Evolutionary conservation across 169 alveolate species (phyloP), one percentile per base, ranked within the genome.

Genomic region (Eimeria tenella): DNA sequence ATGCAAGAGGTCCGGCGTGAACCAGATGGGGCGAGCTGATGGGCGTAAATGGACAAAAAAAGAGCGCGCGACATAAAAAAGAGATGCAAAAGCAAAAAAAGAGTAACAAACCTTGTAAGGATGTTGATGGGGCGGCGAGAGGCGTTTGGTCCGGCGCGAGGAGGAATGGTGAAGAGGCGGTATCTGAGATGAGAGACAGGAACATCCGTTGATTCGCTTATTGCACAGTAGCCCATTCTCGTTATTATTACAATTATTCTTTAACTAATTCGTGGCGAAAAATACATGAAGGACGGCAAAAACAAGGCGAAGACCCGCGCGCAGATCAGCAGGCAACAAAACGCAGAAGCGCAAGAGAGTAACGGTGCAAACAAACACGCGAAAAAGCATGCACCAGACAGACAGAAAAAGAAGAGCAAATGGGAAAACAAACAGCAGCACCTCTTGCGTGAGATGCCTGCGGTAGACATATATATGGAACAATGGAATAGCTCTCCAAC

Each of bases 91-190:
- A 55, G 19, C 3, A 53, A 42, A 19, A 53, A 23, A 58, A 58
- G 11, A 10, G 17, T 9, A 8, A 31, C 87, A 21, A 10, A 88
- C 94, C 94, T 71, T 49, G 94, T 73, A 15, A 88, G n/a, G 42
- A 88, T 88, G 63, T 88, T 88, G 86, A 88, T 88, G 4, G 94
- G 75, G 79, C 77, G 86, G 6, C 94, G 83, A 10, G 79, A 73
- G 11, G 77, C 21, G 21, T 49, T 65, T 6, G 73, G 87, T 1
- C 88, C 94, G 10, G 88, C 82, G 21, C 94, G 58, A 21, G 86
- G 86, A 11, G 94, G 94, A 11, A 88, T 88, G 53, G 96, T 90
- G 95, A 98, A 96, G 90, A 97, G 97, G 71, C 99, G 95, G 70
- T 91, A 91, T 83, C 94, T 88, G 77, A 4, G 52, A 88, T 4